phyloP scores from a whole-genome alignment of 2,329 filamentous ascomycete species.

The Alternaria angustiovoidea region DNA sequence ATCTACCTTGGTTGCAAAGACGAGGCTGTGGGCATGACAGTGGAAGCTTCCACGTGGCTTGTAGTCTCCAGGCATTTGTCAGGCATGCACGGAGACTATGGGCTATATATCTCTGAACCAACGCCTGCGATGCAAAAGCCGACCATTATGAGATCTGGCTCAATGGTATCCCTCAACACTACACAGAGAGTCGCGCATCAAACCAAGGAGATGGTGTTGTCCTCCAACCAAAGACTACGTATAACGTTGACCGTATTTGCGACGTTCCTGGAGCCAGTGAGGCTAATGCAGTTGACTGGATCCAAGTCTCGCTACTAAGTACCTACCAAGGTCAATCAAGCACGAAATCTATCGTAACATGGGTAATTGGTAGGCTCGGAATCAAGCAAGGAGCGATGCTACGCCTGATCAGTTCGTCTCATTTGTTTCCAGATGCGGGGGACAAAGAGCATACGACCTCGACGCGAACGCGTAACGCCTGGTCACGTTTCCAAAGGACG shows the following conservation, averaged over 20 bases:
- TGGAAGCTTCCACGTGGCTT: neutral
- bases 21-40: neutral
- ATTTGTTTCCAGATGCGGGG: neutral
- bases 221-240: neutral
- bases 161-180: neutral
- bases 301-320: constrained; percentile 8
- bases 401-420: neutral
- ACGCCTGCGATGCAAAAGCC: neutral
- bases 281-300: constrained; percentile 14
- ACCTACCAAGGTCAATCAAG: neutral
- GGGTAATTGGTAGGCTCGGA: neutral
- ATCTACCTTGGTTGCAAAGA: neutral
- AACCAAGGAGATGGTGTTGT: neutral
- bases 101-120: neutral
- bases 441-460: neutral
- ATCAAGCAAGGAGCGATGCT: neutral
- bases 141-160: neutral
- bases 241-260: neutral
- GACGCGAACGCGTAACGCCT: constrained; percentile 29
- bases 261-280: constrained; percentile 4
- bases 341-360: neutral
- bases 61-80: neutral
- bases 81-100: neutral
- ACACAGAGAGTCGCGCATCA: neutral
- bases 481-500: constrained; percentile 22